Evolutionary conservation across 352 stramenopile genomes (phyloP), one percentile per base, ranked within the genome.

Genomic region (Thalassiosira sp.): DNA sequence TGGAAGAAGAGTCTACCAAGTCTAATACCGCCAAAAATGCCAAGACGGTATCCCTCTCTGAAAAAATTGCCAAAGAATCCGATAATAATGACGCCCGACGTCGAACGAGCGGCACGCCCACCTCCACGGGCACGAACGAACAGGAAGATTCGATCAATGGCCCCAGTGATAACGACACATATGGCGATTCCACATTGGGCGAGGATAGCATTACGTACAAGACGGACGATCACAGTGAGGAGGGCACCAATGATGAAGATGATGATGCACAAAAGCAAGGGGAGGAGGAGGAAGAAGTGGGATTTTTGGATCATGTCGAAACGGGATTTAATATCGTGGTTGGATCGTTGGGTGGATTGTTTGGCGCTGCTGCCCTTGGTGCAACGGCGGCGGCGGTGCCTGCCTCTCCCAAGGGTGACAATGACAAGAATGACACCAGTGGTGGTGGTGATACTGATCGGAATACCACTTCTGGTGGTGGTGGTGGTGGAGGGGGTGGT

Each of bases 161-260:
- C n/a, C n/a, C n/a, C n/a, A 68, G 59, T 37, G 60, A 69, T 18
- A 31, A 24, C 11, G 27, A 73, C 28, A 79, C 70, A 0, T 68
- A 68, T 20, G 70, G 53, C 3, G 70, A 79, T 25, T 79, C 70
- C 0, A 79, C 18, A 24, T 57, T 31, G 62, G 24, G n/a, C n/a
- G n/a, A n/a, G 3, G 62, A 68, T 6, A 69, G 61, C 31, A 52
- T 60, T 31, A 79, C 61, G 13, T 73, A 69, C 43, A 79, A 79
- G 56, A 73, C 54, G 24, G 46, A 7, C 22, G 25, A 7, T 15
- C 0, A 46, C 16, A 58, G 16, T 24, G 59, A 58, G 0, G 45
- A 60, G 5, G 2, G 13, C 2, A 52, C n/a, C 0, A 52, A 67
- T 7, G 37, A 65, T 5, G n/a, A n/a, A 46, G n/a, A n/a, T n/a